Evolutionary conservation across 257 asterid species (phyloP), one percentile per base, ranked within the genome.

Genomic region (Nicotiana undulata): DNA sequence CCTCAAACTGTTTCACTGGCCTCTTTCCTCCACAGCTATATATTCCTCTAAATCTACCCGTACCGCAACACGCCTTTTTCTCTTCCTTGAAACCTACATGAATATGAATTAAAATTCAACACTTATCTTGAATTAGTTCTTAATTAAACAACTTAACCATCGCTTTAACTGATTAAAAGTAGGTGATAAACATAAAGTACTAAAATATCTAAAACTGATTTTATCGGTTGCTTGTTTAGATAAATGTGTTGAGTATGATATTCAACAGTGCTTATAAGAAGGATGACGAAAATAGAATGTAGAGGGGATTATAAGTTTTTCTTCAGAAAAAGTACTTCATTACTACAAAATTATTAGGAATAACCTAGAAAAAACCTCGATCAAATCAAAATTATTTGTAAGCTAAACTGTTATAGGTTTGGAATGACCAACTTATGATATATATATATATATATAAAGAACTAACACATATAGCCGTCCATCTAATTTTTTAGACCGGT

Each of bases 51-150:
- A 37, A 83, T 16, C 12, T 24, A 3, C 90, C 88, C 4, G 83
- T 83, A 46, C 90, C 90, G 3, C 88, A 85, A 64, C 90, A 85
- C 0, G 90, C 90, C n/a, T 28, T 55, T 28, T 63, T 81, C 49
- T 86, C 88, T 77, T 83, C 88, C 80, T 83, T 46, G 4, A 87
- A 22, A 29, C 87, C 90, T 85, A 8, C 22, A 7, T 13, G 6
- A 74, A 37, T 13, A 65, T 3, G 8, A 51, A 51, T 3, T 49
- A 49, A 12, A 49, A 11, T 9, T 10, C 5, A 49, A 11, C 0
- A 49, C 17, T 9, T 49, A 4, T 13, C 4, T 51, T 51, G 56
- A 6, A 12, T 51, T 4, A 51, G 18, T 51, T 51, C 56, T 18
- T 18, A 56, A 56, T 18, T 56, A 18, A 60, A 60, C 31, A 60